phyloP scores from a whole-genome alignment of 2,329 filamentous ascomycete genomes.

The Aspergillus piperis region DNA sequence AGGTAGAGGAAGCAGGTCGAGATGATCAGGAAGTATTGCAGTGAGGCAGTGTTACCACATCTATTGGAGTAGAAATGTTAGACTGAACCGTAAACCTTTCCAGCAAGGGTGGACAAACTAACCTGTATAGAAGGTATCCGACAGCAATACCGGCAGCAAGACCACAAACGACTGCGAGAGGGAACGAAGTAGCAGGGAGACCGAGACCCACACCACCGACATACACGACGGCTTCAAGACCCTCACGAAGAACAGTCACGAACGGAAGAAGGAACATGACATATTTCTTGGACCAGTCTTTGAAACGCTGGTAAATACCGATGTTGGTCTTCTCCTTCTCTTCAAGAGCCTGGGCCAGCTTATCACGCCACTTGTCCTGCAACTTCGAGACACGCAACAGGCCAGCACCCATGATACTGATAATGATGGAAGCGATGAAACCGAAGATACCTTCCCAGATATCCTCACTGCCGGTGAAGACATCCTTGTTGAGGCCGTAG shows the following conservation, averaged over 20 bases:
- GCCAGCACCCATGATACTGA: slow-evolving; percentile 77
- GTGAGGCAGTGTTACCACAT: slow-evolving; percentile 63
- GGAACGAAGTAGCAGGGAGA: slow-evolving; percentile 56
- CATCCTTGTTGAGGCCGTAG: slow-evolving; percentile 67
- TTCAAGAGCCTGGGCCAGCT: slow-evolving; percentile 71
- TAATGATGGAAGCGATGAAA: slow-evolving; percentile 74
- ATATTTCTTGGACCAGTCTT: slow-evolving; percentile 72
- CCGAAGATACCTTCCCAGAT: slow-evolving; percentile 81
- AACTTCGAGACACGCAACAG: slow-evolving; percentile 80
- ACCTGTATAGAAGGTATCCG: slow-evolving; percentile 77
- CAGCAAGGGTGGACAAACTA: slow-evolving; percentile 34
- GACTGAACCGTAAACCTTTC: neutral
- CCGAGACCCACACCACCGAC: slow-evolving; percentile 35
- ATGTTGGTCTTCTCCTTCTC: slow-evolving; percentile 44
- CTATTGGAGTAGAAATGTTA: slow-evolving; percentile 26
- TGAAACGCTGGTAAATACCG: slow-evolving; percentile 51
- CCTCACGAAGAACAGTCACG: slow-evolving; percentile 56
- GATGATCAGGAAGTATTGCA: slow-evolving; percentile 77
- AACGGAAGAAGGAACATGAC: slow-evolving; percentile 85
- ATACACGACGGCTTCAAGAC: slow-evolving; percentile 22
- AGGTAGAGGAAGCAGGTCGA: slow-evolving; percentile 84
- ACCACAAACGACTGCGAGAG: slow-evolving; percentile 71
- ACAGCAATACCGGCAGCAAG: slow-evolving; percentile 65
- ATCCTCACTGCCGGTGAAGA: slow-evolving; percentile 69
- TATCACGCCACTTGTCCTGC: slow-evolving; percentile 83